phyloP scores from a whole-genome alignment of 768 basidiomycete species.

The Sistotremastrum niveocremeum region DNA sequence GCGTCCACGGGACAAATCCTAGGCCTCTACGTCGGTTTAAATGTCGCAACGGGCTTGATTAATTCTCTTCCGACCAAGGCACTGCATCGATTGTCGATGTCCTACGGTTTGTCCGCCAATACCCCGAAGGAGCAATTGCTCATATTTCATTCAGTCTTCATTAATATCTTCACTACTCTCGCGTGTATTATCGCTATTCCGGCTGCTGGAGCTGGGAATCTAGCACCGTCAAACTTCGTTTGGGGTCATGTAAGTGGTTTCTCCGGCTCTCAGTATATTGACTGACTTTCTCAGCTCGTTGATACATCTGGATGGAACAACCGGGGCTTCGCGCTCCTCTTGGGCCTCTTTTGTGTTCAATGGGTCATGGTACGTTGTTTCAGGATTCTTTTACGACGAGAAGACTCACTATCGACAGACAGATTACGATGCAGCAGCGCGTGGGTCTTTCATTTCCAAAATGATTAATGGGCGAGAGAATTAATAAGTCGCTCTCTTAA shows the following conservation, averaged over 20 bases:
- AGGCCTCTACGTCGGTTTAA: slow-evolving; percentile 26
- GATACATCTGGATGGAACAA: slow-evolving; percentile 24
- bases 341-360: slow-evolving; percentile 25
- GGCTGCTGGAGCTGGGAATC: slow-evolving; percentile 12
- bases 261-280: neutral
- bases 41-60: slow-evolving; percentile 27
- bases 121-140: too few species aligned
- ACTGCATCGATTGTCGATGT: slow-evolving; percentile 20
- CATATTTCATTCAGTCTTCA: slow-evolving; percentile 21
- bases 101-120: slow-evolving; percentile 5
- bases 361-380: slow-evolving; percentile 17
- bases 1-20: slow-evolving; percentile 27
- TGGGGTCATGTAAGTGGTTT: slow-evolving; percentile 10
- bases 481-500: neutral
- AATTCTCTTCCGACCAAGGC: slow-evolving; percentile 24
- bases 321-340: slow-evolving; percentile 22
- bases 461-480: neutral
- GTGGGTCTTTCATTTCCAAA: neutral
- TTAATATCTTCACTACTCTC: slow-evolving; percentile 30
- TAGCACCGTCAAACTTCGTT: slow-evolving; percentile 8
- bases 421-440: slow-evolving; percentile 5
- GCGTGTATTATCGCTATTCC: slow-evolving; percentile 31
- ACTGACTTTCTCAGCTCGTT: slow-evolving; percentile 4
- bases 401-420: neutral
- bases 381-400: too few species aligned